Conservation (phyloP, 208 protist genomes). For the Trypanosoma scelopori region DNA sequence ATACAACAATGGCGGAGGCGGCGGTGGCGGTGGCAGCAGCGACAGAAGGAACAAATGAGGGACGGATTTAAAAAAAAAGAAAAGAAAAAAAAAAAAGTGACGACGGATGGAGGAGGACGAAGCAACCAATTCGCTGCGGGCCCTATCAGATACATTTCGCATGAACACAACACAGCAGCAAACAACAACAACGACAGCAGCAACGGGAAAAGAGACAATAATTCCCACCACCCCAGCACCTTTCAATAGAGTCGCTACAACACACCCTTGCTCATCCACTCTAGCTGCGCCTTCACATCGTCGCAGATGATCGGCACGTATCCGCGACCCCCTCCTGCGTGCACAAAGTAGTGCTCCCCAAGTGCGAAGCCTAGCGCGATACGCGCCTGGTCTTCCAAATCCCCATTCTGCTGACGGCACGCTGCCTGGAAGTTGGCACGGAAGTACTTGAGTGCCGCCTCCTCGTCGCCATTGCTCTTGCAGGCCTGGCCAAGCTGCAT, state of each 20-base stretch:
- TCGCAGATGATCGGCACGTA: constrained; percentile 82
- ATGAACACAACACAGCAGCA: neutral
- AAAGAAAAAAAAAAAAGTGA: neutral
- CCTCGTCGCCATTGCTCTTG: constrained; percentile 49
- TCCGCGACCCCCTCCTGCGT: constrained; percentile 64
- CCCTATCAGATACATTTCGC: constrained; percentile 6
- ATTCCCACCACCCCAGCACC: neutral
- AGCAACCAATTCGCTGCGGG: neutral
- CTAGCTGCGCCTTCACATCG: constrained; percentile 76
- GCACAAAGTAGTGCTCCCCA: constrained; percentile 72
- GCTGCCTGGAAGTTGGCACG: constrained; percentile 71
- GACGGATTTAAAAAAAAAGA: constrained; percentile 4
- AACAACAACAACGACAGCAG: neutral
- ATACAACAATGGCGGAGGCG: no score
- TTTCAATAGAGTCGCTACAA: constrained; percentile 33
- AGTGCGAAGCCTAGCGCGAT: constrained; percentile 83
- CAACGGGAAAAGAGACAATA: neutral
- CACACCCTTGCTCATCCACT: constrained; percentile 83
- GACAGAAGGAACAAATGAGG: no score
- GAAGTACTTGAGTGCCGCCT: constrained; percentile 71
- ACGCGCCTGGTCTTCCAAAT: constrained; percentile 74
- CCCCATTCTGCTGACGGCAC: constrained; percentile 48
- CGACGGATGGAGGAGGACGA: neutral
- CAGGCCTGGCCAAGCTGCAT: constrained; percentile 85
- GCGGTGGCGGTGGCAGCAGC: no score